A percentile compares a stretch with the other conserved stretches of the same genome.
phyloP scores from a whole-genome alignment of 2,329 filamentous ascomycete genomes.

The Cordyceps farinosa region DNA sequence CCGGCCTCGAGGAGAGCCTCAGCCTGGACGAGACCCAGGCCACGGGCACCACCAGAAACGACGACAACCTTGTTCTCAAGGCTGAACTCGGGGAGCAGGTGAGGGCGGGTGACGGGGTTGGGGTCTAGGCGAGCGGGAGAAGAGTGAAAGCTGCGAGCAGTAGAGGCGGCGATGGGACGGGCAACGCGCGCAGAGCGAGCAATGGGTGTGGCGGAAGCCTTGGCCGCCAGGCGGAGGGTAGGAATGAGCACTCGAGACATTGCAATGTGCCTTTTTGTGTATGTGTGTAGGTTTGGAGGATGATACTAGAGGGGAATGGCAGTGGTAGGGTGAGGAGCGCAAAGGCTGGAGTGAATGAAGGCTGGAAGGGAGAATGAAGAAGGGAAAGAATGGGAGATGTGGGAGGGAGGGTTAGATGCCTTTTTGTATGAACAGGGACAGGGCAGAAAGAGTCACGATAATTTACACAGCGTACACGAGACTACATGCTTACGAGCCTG shows the following conservation, averaged over 20 bases:
- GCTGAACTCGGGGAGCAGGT: conserved; percentile 67
- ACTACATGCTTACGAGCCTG: conserved; percentile 1
- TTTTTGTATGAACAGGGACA: conserved; percentile 11
- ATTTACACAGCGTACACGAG: conserved; percentile 7
- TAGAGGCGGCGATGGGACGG: conserved; percentile 16
- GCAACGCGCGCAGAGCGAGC: conserved; percentile 8
- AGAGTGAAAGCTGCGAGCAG: conserved; percentile 24
- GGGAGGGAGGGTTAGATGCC: conserved; percentile 4
- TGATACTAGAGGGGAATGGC: not conserved
- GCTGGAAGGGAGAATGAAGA: not conserved
- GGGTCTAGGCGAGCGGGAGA: conserved; percentile 22
- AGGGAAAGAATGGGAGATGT: not conserved
- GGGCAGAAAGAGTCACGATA: conserved; percentile 11
- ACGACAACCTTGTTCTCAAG: conserved; percentile 70
- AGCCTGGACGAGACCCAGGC: conserved; percentile 72
- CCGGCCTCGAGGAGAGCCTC: conserved; percentile 78
- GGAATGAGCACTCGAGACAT: conserved; percentile 28
- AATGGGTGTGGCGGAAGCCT: conserved; percentile 12
- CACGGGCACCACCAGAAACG: conserved; percentile 73
- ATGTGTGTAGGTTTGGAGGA: not conserved
- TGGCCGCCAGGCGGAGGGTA: conserved; percentile 21
- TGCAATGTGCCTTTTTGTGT: conserved; percentile 10
- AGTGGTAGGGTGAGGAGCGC: not conserved
- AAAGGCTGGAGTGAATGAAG: not conserved
- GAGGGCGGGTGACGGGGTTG: conserved; percentile 23